Percentiles rank a stretch among this genome's conserved stretches.
These are phyloP conservation scores for Trifolium subterraneum DNA, from an alignment of 306 rosid species.

Conservation along the genomic window DNA sequence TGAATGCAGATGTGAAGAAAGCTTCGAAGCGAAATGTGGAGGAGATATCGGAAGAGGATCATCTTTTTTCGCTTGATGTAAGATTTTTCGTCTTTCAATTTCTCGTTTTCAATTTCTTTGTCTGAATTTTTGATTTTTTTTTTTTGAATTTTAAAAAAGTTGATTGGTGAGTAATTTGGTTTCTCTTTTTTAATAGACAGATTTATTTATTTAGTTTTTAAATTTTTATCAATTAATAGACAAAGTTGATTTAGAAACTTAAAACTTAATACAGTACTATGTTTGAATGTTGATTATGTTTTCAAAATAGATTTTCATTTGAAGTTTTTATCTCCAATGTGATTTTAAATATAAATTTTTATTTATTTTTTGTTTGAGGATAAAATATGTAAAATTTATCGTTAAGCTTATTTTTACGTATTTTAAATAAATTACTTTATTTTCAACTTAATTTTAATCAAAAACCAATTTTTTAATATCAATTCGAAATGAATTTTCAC, in stretches of 20 bases:
- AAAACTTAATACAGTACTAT: no score
- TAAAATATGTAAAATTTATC: background rate
- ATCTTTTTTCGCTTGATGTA: constrained; percentile 88
- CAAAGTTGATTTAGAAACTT: no score
- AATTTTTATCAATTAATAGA: no score
- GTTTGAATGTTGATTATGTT: no score
- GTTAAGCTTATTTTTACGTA: background rate
- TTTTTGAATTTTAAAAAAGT: background rate
- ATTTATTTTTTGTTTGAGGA: no score
- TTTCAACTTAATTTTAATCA: background rate
- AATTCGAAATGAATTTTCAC: background rate
- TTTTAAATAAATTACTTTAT: background rate
- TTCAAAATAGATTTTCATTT: no score
- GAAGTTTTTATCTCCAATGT: no score
- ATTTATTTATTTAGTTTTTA: no score
- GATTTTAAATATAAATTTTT: no score
- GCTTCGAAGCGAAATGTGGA: constrained; percentile 62
- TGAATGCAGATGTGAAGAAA: constrained; percentile 71
- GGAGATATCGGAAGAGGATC: constrained; percentile 68
- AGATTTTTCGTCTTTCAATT: constrained; percentile 2
- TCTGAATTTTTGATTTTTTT: background rate
- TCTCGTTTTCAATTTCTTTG: no score
- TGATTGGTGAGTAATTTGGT: background rate
- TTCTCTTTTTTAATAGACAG: background rate
- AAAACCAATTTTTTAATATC: background rate